Evolutionary conservation across 805 yeast species (phyloP), one percentile per base, ranked within the genome.

Genomic region (Dipodascus geniculatus): DNA sequence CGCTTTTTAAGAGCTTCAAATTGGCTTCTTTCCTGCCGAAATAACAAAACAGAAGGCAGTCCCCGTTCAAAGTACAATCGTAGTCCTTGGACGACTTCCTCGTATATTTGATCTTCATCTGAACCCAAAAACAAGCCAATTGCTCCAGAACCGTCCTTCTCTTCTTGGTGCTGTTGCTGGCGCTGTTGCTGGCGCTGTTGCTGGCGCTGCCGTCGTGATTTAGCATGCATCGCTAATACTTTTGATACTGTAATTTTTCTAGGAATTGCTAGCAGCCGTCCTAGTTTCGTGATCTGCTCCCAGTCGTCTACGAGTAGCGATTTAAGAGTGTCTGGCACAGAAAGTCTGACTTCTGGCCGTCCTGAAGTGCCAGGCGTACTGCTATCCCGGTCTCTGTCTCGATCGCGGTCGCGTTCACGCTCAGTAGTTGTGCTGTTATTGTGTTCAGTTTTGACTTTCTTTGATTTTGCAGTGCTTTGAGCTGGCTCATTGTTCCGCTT

Each of bases 271-370:
- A 38, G 20, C 44, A 38, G 44, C 14, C 14, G 4, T n/a, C 20
- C 20, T 6, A n/a, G 17, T 60, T 83, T 84, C 0, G 95, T 85
- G 23, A 87, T 74, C 57, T 72, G 72, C 63, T 87, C 95, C 96
- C 95, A 87, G 68, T 87, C 96, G 64, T 86, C 87, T 0, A 86
- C 89, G 28, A 87, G 67, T 1, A 81, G 59, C 4, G 80, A 68
- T 63, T 85, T 87, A 51, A 87, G 68, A 35, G 71, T 68, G 51
- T 79, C 78, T 1, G 86, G 82, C 4, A 86, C 74, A 11, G 69
- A 68, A 11, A 83, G 60, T 38, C 69, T 65, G 16, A 85, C 72
- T 59, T 81, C 81, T 49, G 70, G 60, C 53, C 65, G 60, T 6
- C 42, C 20, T 19, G 49, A 19, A 49, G 44, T 20, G 51, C 55